phyloP scores from a whole-genome alignment of 345 rosid genomes.

The Theobroma cacao region DNA sequence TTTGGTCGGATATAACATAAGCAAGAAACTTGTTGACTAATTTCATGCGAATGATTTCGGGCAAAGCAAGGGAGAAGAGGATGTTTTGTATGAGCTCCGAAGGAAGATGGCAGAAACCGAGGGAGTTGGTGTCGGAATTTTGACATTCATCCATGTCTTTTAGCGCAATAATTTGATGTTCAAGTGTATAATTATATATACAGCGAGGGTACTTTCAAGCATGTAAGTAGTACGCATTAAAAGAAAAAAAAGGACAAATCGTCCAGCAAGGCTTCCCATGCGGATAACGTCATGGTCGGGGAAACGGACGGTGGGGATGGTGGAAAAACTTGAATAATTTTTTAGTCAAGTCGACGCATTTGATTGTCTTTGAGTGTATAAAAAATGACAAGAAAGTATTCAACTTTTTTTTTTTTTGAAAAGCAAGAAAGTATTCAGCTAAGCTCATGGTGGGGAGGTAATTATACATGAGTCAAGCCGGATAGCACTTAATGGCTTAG shows the following conservation, averaged over 20 bases:
- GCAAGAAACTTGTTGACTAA: conserved; percentile 47
- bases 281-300: conserved; percentile 20
- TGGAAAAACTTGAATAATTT: neutral
- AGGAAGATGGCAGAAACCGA: conserved; percentile 79
- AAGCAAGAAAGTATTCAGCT: neutral
- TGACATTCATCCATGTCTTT: conserved; percentile 29
- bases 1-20: conserved; percentile 45
- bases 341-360: neutral
- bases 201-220: no score
- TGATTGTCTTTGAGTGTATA: neutral
- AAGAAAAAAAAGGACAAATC: neutral
- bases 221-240: no score
- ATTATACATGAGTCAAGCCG: neutral
- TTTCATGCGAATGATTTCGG: conserved; percentile 58
- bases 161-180: neutral
- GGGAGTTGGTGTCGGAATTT: conserved; percentile 11
- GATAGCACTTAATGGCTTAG: neutral
- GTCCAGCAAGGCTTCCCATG: conserved; percentile 15
- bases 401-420: no score
- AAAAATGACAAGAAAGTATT: neutral
- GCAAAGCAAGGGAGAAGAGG: conserved; percentile 52
- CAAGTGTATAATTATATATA: no score
- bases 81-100: conserved; percentile 71
- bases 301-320: conserved; percentile 27
- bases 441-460: neutral